phyloP scores from a whole-genome alignment of 768 basidiomycete species.

The Dendrothele bispora region DNA sequence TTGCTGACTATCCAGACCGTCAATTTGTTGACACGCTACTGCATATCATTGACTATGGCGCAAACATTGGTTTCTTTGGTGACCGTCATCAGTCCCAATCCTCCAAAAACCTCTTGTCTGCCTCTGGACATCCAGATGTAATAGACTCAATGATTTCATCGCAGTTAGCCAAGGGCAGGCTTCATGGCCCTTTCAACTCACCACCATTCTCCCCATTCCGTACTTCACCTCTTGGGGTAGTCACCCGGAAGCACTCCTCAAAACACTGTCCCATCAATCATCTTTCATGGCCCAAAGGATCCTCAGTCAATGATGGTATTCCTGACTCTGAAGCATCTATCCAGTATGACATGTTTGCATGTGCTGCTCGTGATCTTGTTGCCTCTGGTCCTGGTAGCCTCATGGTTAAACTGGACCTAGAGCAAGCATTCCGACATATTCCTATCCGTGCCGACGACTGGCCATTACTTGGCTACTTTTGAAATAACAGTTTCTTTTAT shows the following conservation, averaged over 20 bases:
- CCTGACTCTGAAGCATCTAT: conserved; percentile 14
- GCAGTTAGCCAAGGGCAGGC: conserved; percentile 12
- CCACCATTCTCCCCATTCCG: conserved; percentile 19
- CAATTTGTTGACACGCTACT: conserved; percentile 22
- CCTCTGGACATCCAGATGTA: conserved; percentile 9
- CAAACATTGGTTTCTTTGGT: conserved; percentile 24
- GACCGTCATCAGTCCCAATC: conserved; percentile 1
- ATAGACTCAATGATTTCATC: conserved; percentile 5
- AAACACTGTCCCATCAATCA: conserved; percentile 27
- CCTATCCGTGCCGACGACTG: conserved; percentile 27
- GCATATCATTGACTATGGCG: conserved; percentile 26
- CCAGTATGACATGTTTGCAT: conserved; percentile 27
- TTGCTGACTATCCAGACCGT: conserved; percentile 11
- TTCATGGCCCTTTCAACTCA: conserved; percentile 19
- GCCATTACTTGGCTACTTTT: conserved; percentile 31
- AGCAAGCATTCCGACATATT: conserved; percentile 36
- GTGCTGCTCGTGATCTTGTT: conserved; percentile 21
- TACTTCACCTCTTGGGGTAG: conserved; percentile 24
- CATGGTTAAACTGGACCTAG: conserved; percentile 35
- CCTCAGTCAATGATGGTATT: conserved; percentile 30
- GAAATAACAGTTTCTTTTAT: conserved; percentile 25
- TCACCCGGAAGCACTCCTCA: conserved; percentile 16
- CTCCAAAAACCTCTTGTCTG: conserved; percentile 25
- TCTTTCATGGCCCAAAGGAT: conserved; percentile 25
- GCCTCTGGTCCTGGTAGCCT: no score